Conservation (phyloP, 805 yeast genomes). For the Candida krabiensis region DNA sequence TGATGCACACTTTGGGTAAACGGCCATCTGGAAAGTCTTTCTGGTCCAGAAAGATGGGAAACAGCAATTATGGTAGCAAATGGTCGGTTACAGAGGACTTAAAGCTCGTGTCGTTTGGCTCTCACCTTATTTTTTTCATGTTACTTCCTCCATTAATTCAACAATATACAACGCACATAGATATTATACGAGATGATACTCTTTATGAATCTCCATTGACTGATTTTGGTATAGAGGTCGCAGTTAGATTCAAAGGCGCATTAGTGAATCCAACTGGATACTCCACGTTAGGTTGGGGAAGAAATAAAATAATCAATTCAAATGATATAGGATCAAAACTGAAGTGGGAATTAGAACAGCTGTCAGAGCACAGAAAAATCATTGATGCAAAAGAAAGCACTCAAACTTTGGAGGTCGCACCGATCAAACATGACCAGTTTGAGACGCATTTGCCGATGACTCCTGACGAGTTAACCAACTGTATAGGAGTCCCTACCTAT, state of each 20-base stretch:
- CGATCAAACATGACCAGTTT: neutral
- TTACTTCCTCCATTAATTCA: slow-evolving; percentile 29
- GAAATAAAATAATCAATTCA: neutral
- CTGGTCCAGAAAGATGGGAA: neutral
- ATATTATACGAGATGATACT: slow-evolving; percentile 30
- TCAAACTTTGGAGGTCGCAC: neutral
- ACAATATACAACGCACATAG: slow-evolving; percentile 28
- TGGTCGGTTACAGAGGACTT: slow-evolving; percentile 31
- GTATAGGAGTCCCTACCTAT: slow-evolving; percentile 19
- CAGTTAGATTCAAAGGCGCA: slow-evolving; percentile 1
- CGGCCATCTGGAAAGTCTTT: neutral
- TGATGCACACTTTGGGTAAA: neutral
- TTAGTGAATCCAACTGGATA: neutral
- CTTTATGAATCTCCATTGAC: slow-evolving; percentile 16
- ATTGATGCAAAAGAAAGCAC: neutral
- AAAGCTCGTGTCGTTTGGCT: slow-evolving; percentile 31
- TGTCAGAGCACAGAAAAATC: neutral
- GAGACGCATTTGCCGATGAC: slow-evolving; percentile 16
- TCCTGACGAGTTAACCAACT: slow-evolving; percentile 19
- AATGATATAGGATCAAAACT: neutral
- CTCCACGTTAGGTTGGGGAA: neutral
- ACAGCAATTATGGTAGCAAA: neutral
- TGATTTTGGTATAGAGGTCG: slow-evolving; percentile 2
- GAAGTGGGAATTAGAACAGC: neutral
- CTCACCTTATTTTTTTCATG: slow-evolving; percentile 32